phyloP scores from a whole-genome alignment of 164 flowering plant genomes.

The Magnolia changhungtana region DNA sequence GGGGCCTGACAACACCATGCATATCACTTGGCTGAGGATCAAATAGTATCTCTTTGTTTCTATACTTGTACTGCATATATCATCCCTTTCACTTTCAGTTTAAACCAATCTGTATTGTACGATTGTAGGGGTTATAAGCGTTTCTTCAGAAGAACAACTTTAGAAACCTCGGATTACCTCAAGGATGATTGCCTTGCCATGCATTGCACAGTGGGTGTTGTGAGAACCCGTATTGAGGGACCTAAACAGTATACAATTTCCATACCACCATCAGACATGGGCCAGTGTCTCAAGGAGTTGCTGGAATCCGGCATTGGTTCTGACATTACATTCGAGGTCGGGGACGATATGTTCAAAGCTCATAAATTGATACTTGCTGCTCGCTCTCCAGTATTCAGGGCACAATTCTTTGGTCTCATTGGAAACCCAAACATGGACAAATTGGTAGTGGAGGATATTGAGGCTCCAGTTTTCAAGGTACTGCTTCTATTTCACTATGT shows the following conservation, averaged over 20 bases:
- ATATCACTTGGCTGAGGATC: neutral
- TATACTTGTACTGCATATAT: neutral
- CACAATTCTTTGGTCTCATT: constrained; percentile 83
- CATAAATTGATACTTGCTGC: constrained; percentile 92
- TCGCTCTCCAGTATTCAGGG: constrained; percentile 91
- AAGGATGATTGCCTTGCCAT: constrained; percentile 81
- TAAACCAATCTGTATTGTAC: neutral
- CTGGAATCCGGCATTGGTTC: constrained; percentile 65
- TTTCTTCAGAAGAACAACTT: constrained; percentile 55
- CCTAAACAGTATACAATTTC: constrained; percentile 49
- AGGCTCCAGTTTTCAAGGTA: constrained; percentile 83
- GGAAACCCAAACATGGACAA: constrained; percentile 63
- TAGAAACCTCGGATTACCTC: constrained; percentile 73
- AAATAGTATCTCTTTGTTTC: neutral
- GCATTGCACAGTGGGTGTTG: constrained; percentile 93
- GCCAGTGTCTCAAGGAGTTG: constrained; percentile 50
- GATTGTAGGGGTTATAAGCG: constrained; percentile 84
- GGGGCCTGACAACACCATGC: neutral
- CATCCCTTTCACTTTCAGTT: constrained; percentile 7
- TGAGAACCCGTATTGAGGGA: constrained; percentile 64
- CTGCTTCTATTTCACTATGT: too few relatives aligned
- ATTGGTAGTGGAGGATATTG: constrained; percentile 62
- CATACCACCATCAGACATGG: constrained; percentile 74
- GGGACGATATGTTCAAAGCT: constrained; percentile 68
- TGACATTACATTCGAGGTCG: constrained; percentile 71